Conservation (phyloP, 2,329 filamentous ascomycete species). For the Zasmidium cellare region DNA sequence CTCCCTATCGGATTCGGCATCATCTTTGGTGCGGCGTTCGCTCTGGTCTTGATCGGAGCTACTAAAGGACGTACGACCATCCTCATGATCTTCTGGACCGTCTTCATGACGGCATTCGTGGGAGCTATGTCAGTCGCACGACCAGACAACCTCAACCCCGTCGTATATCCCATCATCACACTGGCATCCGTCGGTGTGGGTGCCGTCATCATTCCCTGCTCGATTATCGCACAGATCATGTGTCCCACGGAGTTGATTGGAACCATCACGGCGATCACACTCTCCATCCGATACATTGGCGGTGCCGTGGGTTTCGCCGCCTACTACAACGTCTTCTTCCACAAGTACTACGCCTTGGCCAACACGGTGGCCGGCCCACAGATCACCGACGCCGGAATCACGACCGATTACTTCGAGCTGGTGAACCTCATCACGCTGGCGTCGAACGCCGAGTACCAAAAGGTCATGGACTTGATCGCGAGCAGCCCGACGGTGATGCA, state of each 20-base stretch:
- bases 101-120: slow-evolving; percentile 63
- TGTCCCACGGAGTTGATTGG: slow-evolving; percentile 69
- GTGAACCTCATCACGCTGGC: slow-evolving; percentile 21
- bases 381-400: slow-evolving; percentile 18
- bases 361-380: slow-evolving; percentile 18
- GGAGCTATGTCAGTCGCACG: slow-evolving; percentile 31
- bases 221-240: slow-evolving; percentile 66
- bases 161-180: slow-evolving; percentile 51
- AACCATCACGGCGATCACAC: slow-evolving; percentile 66
- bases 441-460: slow-evolving; percentile 21
- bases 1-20: slow-evolving; percentile 66
- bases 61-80: slow-evolving; percentile 60
- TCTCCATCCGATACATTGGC: slow-evolving; percentile 67
- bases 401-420: slow-evolving; percentile 18
- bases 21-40: slow-evolving; percentile 60
- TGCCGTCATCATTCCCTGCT: slow-evolving; percentile 66
- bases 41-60: slow-evolving; percentile 58
- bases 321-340: slow-evolving; percentile 56
- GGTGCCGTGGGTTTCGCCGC: slow-evolving; percentile 56
- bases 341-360: slow-evolving; percentile 34
- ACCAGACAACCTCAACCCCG: slow-evolving; percentile 26
- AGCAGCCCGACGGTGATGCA: slow-evolving; percentile 14
- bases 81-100: slow-evolving; percentile 60
- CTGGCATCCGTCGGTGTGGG: slow-evolving; percentile 66
- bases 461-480: slow-evolving; percentile 17